Conservation (phyloP, 2,329 filamentous ascomycete genomes). For the Sclerotinia borealis region DNA sequence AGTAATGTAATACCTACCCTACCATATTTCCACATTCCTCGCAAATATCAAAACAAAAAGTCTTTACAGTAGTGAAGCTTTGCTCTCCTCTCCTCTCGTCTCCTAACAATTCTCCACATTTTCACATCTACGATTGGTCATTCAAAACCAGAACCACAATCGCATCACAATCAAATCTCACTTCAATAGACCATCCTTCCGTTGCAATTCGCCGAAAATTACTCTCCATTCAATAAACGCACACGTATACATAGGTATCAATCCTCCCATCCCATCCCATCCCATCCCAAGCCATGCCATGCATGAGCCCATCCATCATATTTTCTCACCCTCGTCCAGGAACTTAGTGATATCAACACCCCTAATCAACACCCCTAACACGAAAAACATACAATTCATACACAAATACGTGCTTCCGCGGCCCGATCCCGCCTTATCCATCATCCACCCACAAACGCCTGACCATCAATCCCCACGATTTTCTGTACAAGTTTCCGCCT, state of each 20-base stretch:
- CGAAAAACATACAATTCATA: slow-evolving; percentile 1
- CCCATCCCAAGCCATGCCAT: no score
- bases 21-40: no score
- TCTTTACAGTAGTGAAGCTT: no score
- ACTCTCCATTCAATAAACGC: background rate
- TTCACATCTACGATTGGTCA: no score
- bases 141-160: background rate
- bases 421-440: background rate
- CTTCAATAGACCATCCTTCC: no score
- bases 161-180: background rate
- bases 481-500: background rate
- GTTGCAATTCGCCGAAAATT: background rate
- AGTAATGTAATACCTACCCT: no score
- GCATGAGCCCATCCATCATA: no score
- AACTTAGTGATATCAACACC: background rate
- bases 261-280: background rate
- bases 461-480: background rate
- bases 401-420: background rate
- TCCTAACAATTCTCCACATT: no score
- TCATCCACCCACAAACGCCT: background rate
- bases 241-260: background rate
- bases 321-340: background rate
- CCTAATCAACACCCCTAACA: background rate
- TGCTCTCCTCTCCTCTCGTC: no score
- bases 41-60: no score